These are phyloP conservation scores for Verticillium longisporum DNA, from an alignment of 2,329 filamentous ascomycete species.

Conservation along the genomic window DNA sequence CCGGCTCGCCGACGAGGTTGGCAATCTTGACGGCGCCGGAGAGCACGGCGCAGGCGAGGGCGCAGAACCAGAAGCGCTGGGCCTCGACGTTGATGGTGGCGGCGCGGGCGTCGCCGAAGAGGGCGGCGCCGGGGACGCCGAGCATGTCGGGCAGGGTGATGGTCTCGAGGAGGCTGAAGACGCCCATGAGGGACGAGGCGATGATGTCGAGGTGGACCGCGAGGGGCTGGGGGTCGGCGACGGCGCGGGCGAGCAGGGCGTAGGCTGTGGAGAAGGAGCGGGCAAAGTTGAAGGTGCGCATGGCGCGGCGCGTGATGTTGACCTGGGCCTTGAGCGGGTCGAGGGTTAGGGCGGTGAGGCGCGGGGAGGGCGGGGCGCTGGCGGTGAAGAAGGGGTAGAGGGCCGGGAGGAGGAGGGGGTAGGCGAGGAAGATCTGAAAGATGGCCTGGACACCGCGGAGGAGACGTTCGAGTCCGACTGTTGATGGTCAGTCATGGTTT, in stretches of 20 bases:
- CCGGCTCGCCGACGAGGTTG: constrained; percentile 23
- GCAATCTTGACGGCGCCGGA: constrained; percentile 33
- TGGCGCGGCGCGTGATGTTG: constrained; percentile 49
- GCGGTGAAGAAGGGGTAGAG: constrained; percentile 18
- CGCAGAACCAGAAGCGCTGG: constrained; percentile 65
- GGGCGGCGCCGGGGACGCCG: constrained; percentile 33
- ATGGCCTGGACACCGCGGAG: constrained; percentile 51
- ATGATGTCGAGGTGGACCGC: constrained; percentile 46
- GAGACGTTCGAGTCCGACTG: constrained; percentile 55
- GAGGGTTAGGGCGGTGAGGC: constrained; percentile 23
- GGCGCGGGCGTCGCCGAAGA: constrained; percentile 45
- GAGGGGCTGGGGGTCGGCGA: constrained; percentile 16
- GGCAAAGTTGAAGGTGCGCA: constrained; percentile 64
- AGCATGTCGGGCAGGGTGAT: constrained; percentile 53
- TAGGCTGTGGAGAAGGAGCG: constrained; percentile 49
- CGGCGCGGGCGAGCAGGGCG: constrained; percentile 24
- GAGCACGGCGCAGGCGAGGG: constrained; percentile 44
- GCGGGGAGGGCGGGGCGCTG: constrained; percentile 5
- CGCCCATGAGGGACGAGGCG: constrained; percentile 52
- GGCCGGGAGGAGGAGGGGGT: constrained; percentile 30
- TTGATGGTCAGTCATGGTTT: not conserved
- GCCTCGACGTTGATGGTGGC: constrained; percentile 48
- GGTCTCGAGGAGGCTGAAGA: constrained; percentile 63
- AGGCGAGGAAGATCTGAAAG: constrained; percentile 39
- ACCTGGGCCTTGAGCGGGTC: constrained; percentile 30